Conservation (phyloP, 495 filamentous ascomycete species). For the Podospora didyma region DNA sequence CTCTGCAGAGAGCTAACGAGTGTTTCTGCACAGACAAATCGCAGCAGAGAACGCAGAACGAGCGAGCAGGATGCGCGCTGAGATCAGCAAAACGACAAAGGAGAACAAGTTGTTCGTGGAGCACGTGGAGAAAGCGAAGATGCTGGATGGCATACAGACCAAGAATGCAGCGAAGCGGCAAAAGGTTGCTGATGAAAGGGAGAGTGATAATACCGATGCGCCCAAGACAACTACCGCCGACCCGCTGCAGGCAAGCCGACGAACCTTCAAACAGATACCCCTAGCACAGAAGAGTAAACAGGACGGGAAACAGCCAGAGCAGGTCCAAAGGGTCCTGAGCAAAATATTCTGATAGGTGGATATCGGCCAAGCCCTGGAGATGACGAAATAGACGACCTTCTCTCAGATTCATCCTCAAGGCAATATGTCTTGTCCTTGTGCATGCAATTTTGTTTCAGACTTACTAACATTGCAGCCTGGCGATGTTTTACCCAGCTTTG, state of each 20-base stretch:
- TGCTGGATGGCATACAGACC: constrained; percentile 63
- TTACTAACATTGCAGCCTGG: too few species aligned
- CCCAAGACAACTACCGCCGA: constrained; percentile 14
- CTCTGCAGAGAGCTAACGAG: constrained; percentile 23
- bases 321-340: constrained; percentile 72
- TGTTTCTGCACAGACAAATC: constrained; percentile 45
- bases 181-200: constrained; percentile 17
- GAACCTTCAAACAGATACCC: constrained; percentile 72
- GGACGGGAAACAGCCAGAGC: constrained; percentile 54
- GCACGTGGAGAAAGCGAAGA: constrained; percentile 72
- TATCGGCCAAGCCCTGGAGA: background rate
- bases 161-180: constrained; percentile 60
- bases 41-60: constrained; percentile 77
- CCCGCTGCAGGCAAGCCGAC: constrained; percentile 30
- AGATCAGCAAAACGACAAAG: constrained; percentile 70
- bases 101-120: constrained; percentile 81
- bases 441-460: too few species aligned
- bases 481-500: too few species aligned
- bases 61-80: constrained; percentile 72
- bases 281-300: constrained; percentile 44
- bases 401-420: too few species aligned
- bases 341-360: constrained; percentile 63
- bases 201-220: constrained; percentile 22
- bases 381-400: background rate
- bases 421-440: too few species aligned